Base-by-base conservation (phyloP, 2,329 filamentous ascomycete species). In the Macrophomina phaseolina region DNA sequence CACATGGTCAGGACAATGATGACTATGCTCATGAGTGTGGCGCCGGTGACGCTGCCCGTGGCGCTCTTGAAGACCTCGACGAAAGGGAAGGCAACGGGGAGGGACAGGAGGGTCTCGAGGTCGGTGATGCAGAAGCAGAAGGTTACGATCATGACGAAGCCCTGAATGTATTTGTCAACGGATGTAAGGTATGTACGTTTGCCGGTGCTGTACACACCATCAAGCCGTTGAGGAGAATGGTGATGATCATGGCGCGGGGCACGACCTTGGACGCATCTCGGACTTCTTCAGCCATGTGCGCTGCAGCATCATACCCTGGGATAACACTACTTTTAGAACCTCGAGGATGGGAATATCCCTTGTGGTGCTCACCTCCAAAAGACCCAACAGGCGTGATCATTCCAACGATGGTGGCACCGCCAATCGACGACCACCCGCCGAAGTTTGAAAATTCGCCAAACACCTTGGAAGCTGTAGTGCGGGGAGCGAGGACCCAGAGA, bases 381-480 rank as follows among this genome's bases (percentile, higher is more conserved):
- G 52, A 56, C 6, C 52, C 52, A 3, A 16, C 18, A 11, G 52
- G 32, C 16, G 52, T 56, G 32, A 56, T 56, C 52, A 38, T 36
- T 12, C 52, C 52, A 30, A 56, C 32, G 18, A 56, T 56, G 18
- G 36, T 40, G n/a, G 52, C 52, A 40, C 30, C 52, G 3, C 52
- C 52, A 9, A 56, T 30, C 0, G 52, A 14, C 3, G 32, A 18
- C 80, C 79, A 82, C 1, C 73, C 75, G 6, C 78, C 78, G 5
- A 72, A 72, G 62, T 81, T 78, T 3, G 70, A 75, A 70, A 82
- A 71, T 68, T 72, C 48, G 0, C 73, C 75, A 63, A 78, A 78
- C 12, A 73, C 74, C 6, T 69, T 71, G 48, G 75, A 71, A 5
- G 75, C 73, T 0, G 74, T 69, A 4, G 71, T 69, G 36, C 73